A percentile compares a stretch with the other conserved stretches of the same genome.
Conservation (phyloP, 257 asterid species). For the Echium plantagineum region DNA sequence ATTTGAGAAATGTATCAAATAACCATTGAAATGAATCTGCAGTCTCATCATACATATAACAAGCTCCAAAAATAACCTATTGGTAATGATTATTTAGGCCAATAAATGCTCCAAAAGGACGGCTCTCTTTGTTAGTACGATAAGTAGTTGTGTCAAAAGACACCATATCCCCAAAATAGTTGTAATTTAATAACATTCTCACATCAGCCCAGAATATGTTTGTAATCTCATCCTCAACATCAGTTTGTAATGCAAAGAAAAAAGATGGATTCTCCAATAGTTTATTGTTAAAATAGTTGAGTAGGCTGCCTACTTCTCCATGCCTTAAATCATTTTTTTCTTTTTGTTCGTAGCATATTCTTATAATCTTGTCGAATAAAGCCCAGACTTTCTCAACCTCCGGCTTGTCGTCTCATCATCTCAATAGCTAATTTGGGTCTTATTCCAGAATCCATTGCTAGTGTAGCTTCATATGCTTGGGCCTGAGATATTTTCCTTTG, state of each 20-base stretch:
- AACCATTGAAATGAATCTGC: not conserved
- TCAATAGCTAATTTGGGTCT: not conserved
- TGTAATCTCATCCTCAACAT: not conserved
- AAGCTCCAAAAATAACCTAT: no score
- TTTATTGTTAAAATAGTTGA: not conserved
- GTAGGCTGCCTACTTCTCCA: not conserved
- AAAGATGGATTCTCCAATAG: not conserved
- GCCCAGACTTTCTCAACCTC: not conserved
- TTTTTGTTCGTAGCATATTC: not conserved
- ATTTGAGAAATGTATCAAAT: slow-evolving; percentile 1
- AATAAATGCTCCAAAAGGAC: no score
- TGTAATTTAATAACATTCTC: no score
- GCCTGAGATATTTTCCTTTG: no score
- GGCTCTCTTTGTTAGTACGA: no score
- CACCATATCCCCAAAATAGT: no score
- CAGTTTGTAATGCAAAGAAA: not conserved
- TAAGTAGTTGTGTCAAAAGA: no score
- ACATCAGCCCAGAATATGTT: no score
- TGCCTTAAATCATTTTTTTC: not conserved
- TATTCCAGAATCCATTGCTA: not conserved
- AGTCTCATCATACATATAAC: not conserved
- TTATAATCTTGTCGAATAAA: not conserved
- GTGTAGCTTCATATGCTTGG: no score
- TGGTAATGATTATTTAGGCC: no score
- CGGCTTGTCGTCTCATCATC: no score